These are phyloP conservation scores for Papiliotrema fonsecae DNA, from an alignment of 1,284 basidiomycete genomes.

Conservation along the genomic window DNA sequence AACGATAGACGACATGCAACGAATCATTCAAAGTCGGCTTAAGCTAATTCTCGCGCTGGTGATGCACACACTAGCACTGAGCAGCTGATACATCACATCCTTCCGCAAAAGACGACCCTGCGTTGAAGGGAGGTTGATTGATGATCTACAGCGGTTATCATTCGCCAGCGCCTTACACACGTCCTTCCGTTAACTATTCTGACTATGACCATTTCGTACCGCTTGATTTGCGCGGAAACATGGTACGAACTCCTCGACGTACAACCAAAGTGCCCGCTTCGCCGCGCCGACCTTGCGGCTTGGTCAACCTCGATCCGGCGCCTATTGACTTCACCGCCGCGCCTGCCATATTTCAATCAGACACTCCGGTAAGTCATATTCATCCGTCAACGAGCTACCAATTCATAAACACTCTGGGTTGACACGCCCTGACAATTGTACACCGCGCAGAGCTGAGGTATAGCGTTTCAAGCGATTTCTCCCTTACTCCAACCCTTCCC, in stretches of 20 bases:
- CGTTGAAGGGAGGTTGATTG: no score
- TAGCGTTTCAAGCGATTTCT: background rate
- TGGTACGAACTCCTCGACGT: background rate
- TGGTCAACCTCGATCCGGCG: background rate
- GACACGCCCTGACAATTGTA: background rate
- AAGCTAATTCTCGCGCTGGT: no score
- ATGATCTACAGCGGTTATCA: background rate
- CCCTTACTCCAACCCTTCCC: background rate
- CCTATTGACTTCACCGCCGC: background rate
- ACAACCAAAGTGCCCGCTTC: background rate
- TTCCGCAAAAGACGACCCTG: background rate
- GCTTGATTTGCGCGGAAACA: background rate
- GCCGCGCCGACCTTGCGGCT: background rate
- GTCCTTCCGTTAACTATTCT: background rate
- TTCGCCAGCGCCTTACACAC: background rate
- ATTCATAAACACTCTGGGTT: background rate
- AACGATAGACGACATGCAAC: background rate
- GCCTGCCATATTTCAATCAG: background rate
- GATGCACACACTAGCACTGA: background rate
- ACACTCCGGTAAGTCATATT: background rate
- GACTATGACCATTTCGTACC: background rate
- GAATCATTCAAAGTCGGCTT: no score
- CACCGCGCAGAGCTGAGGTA: background rate
- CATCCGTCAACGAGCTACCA: background rate
- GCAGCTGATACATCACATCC: background rate